These are phyloP conservation scores for Purpureocillium lavendulum DNA, from an alignment of 2,329 filamentous ascomycete species.

Conservation along the genomic window DNA sequence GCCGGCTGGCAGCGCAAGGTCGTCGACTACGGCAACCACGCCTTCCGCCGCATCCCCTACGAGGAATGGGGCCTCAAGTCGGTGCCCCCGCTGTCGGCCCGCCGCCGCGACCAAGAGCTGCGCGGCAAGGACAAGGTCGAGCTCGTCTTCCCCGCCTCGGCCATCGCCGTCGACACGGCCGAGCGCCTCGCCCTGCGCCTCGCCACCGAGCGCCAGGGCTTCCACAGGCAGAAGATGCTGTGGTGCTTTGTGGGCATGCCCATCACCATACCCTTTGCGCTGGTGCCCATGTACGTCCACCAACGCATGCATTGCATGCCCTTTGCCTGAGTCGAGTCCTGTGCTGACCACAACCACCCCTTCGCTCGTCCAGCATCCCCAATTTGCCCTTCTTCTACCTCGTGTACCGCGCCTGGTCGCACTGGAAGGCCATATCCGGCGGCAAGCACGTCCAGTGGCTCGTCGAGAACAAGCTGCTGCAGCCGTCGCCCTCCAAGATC, in stretches of 20 bases:
- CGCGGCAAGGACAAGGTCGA: conserved; percentile 57
- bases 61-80: conserved; percentile 98
- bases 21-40: conserved; percentile 77
- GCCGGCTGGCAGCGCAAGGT: conserved; percentile 82
- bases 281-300: conserved; percentile 75
- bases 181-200: conserved; percentile 58
- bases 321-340: too few relatives aligned
- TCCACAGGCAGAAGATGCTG: conserved; percentile 70
- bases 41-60: conserved; percentile 81
- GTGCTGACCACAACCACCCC: not conserved
- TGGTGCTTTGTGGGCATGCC: conserved; percentile 81
- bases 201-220: conserved; percentile 68
- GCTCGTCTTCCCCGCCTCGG: conserved; percentile 65
- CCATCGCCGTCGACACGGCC: conserved; percentile 58
- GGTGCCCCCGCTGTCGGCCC: conserved; percentile 70
- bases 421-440: conserved; percentile 79
- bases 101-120: conserved; percentile 55
- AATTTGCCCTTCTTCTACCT: conserved; percentile 98
- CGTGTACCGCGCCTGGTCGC: conserved; percentile 82
- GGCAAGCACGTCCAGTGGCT: conserved; percentile 81
- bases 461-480: conserved; percentile 62
- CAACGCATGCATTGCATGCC: too few relatives aligned
- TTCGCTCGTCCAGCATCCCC: conserved; percentile 52
- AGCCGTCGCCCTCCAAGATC: conserved; percentile 53
- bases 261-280: conserved; percentile 69